A percentile compares a stretch with the other conserved stretches of the same genome.
phyloP scores from a whole-genome alignment of 2,329 filamentous ascomycete genomes.

The Coniochaeta hoffmannii region DNA sequence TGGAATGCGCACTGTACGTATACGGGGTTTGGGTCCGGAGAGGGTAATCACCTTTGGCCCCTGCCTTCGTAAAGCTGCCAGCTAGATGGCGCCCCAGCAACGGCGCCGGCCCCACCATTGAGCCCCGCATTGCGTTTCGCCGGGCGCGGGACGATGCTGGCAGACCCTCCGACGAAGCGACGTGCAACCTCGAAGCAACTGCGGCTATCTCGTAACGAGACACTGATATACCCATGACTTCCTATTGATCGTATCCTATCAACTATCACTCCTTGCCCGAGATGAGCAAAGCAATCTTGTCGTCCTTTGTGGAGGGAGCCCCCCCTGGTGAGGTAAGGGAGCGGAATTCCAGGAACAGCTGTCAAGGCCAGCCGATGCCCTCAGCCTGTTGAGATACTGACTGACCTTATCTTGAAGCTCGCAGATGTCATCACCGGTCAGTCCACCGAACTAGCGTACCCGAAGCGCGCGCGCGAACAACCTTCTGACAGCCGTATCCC shows the following conservation, averaged over 20 bases:
- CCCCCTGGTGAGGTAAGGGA: constrained; percentile 84
- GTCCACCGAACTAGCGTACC: constrained; percentile 3
- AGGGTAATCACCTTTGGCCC: too few relatives aligned
- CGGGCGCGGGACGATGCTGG: background rate
- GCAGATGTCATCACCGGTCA: constrained; percentile 82
- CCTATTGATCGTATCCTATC: background rate
- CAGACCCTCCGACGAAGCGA: background rate
- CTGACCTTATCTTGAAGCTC: constrained; percentile 47
- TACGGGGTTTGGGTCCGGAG: background rate
- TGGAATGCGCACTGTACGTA: too few relatives aligned
- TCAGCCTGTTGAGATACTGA: constrained; percentile 1
- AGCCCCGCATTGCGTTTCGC: background rate
- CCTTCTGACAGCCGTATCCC: constrained; percentile 5
- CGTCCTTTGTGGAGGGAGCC: constrained; percentile 87
- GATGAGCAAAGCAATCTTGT: constrained; percentile 45
- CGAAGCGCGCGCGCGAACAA: background rate
- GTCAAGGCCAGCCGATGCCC: constrained; percentile 3
- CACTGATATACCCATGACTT: background rate
- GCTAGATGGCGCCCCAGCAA: background rate
- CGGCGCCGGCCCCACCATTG: background rate
- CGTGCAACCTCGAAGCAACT: background rate
- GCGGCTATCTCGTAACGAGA: background rate
- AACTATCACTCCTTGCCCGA: background rate
- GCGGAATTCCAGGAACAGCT: background rate
- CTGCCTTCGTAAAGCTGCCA: too few relatives aligned